These are phyloP conservation scores for Erythrobasidium hasegawianum DNA, from an alignment of 1,284 basidiomycete genomes.

Conservation along the genomic window DNA sequence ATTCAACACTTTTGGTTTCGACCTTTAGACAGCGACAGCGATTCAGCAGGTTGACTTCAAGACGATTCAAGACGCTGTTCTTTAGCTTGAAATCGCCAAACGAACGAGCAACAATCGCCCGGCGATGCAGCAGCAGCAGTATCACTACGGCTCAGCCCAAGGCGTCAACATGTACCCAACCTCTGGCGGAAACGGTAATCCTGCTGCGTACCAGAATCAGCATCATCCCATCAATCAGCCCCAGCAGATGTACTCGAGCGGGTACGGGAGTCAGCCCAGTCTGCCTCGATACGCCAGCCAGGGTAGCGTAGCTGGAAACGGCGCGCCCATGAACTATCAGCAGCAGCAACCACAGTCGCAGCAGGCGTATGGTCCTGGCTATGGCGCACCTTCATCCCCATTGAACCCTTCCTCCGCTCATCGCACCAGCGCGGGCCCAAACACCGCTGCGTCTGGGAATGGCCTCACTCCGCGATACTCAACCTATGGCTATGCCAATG, in stretches of 20 bases:
- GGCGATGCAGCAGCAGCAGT: slow-evolving; percentile 17
- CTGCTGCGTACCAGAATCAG: slow-evolving; percentile 4
- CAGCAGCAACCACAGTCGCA: slow-evolving; percentile 32
- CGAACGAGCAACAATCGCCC: too few species aligned
- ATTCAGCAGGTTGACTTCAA: too few species aligned
- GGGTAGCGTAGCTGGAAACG: slow-evolving; percentile 2
- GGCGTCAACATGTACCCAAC: slow-evolving; percentile 8
- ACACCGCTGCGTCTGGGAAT: neutral
- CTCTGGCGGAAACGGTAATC: too few species aligned
- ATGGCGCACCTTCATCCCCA: neutral
- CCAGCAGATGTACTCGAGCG: slow-evolving; percentile 13
- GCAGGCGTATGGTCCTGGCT: neutral
- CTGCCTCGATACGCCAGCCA: slow-evolving; percentile 41
- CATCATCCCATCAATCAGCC: slow-evolving; percentile 2
- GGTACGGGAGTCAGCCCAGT: slow-evolving; percentile 36
- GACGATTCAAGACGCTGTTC: too few species aligned
- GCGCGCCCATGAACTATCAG: neutral
- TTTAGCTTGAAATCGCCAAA: too few species aligned
- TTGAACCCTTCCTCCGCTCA: slow-evolving; percentile 7
- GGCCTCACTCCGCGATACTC: slow-evolving; percentile 19
- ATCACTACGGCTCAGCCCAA: neutral
- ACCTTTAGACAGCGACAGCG: too few species aligned
- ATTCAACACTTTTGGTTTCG: too few species aligned
- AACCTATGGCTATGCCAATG: slow-evolving; percentile 33
- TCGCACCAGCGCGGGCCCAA: slow-evolving; percentile 7